phyloP scores from a whole-genome alignment of 345 rosid genomes.

The Trapa bicornis region DNA sequence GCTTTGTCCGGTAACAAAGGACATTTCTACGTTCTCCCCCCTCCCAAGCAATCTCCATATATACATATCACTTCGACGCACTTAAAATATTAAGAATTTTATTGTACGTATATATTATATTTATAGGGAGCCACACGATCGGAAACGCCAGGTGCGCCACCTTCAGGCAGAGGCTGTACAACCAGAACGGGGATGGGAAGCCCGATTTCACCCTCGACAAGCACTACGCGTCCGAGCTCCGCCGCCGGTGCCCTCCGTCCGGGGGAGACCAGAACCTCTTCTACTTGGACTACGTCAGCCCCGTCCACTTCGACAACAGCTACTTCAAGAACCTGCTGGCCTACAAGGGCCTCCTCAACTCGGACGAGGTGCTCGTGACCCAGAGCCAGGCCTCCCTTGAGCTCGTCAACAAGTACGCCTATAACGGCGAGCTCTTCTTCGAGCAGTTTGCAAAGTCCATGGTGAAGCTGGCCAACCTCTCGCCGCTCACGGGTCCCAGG shows the following conservation, averaged over 20 bases:
- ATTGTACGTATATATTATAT: no score
- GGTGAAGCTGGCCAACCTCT: slow-evolving; percentile 78
- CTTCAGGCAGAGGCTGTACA: slow-evolving; percentile 90
- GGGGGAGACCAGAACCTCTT: slow-evolving; percentile 67
- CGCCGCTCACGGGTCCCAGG: slow-evolving; percentile 66
- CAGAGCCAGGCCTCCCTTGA: slow-evolving; percentile 42
- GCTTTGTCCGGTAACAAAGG: slow-evolving; percentile 55
- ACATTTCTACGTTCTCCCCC: background rate
- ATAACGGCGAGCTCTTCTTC: slow-evolving; percentile 48
- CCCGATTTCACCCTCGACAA: slow-evolving; percentile 64
- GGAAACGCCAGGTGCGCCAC: slow-evolving; percentile 77
- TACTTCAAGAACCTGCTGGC: slow-evolving; percentile 72
- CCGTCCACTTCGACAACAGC: slow-evolving; percentile 55
- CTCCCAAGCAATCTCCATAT: background rate
- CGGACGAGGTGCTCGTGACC: slow-evolving; percentile 67
- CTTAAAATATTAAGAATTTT: no score
- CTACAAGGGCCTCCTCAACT: slow-evolving; percentile 59
- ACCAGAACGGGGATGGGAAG: slow-evolving; percentile 62
- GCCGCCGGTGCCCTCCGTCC: slow-evolving; percentile 40
- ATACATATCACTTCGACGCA: no score
- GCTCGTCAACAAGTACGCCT: slow-evolving; percentile 63
- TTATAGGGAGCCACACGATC: slow-evolving; percentile 77
- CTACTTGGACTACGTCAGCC: slow-evolving; percentile 46
- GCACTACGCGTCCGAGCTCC: slow-evolving; percentile 39
- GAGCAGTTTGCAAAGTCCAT: slow-evolving; percentile 74